Percentiles rank a stretch among this genome's conserved stretches.
Evolutionary conservation across 441 rosid genomes (phyloP).

Genomic region (Populus hybrid): DNA sequence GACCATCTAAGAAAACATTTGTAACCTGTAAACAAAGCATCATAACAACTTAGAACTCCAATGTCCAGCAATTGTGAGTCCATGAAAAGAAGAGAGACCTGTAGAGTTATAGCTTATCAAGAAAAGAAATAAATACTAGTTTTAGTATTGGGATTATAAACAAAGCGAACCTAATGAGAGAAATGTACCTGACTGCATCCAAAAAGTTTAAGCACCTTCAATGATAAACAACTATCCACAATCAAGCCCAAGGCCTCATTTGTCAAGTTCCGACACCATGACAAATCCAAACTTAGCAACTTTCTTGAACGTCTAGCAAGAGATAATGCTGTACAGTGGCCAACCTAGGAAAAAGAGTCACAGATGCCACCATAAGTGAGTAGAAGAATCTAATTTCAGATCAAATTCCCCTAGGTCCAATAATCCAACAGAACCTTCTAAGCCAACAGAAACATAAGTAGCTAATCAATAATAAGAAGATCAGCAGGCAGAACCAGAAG

Average conservation of each 20-base stretch:
- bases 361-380: constrained; percentile 6
- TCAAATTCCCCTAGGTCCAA: not conserved
- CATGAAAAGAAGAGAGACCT: not conserved
- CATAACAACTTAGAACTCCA: not conserved
- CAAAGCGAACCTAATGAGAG: not conserved
- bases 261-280: constrained; percentile 76
- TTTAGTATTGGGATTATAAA: too few relatives aligned
- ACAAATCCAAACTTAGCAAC: constrained; percentile 62
- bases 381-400: not conserved
- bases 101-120: not conserved
- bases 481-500: not conserved
- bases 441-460: not conserved
- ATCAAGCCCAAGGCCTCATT: constrained; percentile 70
- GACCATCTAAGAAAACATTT: constrained; percentile 30
- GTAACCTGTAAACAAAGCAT: constrained; percentile 35
- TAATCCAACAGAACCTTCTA: not conserved
- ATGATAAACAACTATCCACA: constrained; percentile 72
- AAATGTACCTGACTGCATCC: constrained; percentile 83
- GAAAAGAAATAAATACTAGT: too few relatives aligned
- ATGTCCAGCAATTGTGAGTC: not conserved
- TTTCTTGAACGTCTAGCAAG: constrained; percentile 51
- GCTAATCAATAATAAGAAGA: not conserved
- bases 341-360: constrained; percentile 48
- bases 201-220: constrained; percentile 68
- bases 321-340: constrained; percentile 59